A percentile compares a stretch with the other conserved stretches of the same genome.
phyloP scores from a whole-genome alignment of 257 asterid species.

The Verbascum thapsus region DNA sequence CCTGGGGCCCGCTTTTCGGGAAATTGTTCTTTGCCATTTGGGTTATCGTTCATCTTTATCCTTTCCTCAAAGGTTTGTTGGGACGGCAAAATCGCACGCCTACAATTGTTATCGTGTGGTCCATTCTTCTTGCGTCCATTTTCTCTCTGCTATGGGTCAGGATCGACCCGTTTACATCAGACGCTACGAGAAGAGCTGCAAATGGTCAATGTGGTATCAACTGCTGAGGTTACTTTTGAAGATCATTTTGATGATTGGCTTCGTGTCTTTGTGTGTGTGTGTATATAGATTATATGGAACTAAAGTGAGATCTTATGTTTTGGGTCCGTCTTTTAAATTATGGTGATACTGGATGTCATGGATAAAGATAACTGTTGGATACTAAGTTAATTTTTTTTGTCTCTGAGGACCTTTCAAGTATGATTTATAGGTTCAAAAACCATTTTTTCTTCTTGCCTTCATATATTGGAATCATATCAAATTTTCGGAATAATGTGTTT shows the following conservation, averaged over 20 bases:
- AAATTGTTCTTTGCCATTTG: constrained; percentile 79
- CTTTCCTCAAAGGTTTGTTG: constrained; percentile 84
- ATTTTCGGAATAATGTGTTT: too few relatives aligned
- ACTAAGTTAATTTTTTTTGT: constrained; percentile 17
- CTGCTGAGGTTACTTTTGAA: constrained; percentile 42
- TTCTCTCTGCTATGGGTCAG: constrained; percentile 94
- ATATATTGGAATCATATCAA: too few relatives aligned
- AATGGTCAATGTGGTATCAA: constrained; percentile 78
- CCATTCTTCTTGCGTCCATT: constrained; percentile 86
- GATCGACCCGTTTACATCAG: constrained; percentile 79
- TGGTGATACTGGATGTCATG: background rate
- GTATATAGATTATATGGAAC: too few relatives aligned
- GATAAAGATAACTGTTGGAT: constrained; percentile 15
- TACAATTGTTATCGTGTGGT: constrained; percentile 94
- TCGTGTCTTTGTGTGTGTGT: background rate
- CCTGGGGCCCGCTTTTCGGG: constrained; percentile 91
- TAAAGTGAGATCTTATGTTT: constrained; percentile 7
- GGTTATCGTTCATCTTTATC: constrained; percentile 89
- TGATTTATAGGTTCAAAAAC: too few relatives aligned
- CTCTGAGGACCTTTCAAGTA: too few relatives aligned
- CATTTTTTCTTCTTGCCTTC: too few relatives aligned
- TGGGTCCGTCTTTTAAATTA: constrained; percentile 7
- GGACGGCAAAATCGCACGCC: constrained; percentile 91
- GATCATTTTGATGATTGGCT: background rate
- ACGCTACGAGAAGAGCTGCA: constrained; percentile 45